Evolutionary conservation across 805 yeast species (phyloP), one percentile per base, ranked within the genome.

Genomic region (Pichia eremophila): DNA sequence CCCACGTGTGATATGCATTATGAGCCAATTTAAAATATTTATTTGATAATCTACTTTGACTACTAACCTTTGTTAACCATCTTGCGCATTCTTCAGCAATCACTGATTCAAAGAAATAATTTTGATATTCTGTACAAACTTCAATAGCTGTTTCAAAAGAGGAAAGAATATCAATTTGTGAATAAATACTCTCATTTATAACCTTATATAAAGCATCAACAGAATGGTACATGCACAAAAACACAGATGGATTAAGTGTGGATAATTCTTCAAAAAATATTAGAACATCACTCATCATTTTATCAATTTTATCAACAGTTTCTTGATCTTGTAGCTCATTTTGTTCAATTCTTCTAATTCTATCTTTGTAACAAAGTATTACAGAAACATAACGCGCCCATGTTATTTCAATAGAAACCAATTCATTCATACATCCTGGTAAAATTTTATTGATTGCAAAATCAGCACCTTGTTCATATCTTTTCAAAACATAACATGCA

Each of bases 71-170:
- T 3, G 51, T 47, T 10, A 71, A 53, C 73, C 78, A 71, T 25
- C 55, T 45, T 10, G 70, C 75, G 57, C 79, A 73, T 18, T 70
- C 59, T 45, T 71, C 69, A 48, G 67, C 62, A 8, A 66, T 65
- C 44, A 68, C 48, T 2, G 73, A 77, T 7, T 63, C 64, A 43
- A 73, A 77, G 28, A 64, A 59, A 54, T 64, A 57, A 18, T 62
- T 54, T 11, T 63, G 61, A 36, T 57, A 49, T n/a, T 51, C 51
- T 7, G 58, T 55, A 1, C 75, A 71, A 5, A 50, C 44, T n/a
- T 66, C 70, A n/a, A 74, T 63, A 0, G 78, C 72, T 25, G 63
- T 68, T 45, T 73, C 76, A 53, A 69, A 76, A 17, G 60, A 51
- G 49, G 75, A 79, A 9, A 76, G 54, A 4, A 68, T 61, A 22